These are phyloP conservation scores for Sugiyamaella novakii DNA, from an alignment of 1,139 yeast genomes.

Conservation along the genomic window DNA sequence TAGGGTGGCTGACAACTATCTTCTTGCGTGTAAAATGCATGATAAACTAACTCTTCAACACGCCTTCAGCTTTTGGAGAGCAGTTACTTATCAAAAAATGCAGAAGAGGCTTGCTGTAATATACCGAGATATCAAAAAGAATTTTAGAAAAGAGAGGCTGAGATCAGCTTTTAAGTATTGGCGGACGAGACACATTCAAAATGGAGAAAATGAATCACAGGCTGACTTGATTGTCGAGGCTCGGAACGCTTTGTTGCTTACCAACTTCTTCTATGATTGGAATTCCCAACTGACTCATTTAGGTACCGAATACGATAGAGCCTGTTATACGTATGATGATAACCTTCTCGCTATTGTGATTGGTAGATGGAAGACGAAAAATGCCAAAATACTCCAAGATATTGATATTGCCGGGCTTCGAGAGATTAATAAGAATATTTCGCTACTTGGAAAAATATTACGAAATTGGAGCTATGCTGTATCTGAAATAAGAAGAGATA, in stretches of 20 bases:
- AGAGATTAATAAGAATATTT: constrained; percentile 1
- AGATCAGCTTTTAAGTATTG: background rate
- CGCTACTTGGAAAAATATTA: constrained; percentile 1
- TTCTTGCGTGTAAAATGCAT: constrained; percentile 19
- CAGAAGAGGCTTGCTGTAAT: constrained; percentile 5
- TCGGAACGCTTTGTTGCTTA: background rate
- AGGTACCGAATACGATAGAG: constrained; percentile 1
- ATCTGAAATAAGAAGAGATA: constrained; percentile 9
- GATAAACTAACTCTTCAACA: constrained; percentile 11
- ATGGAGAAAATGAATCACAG: background rate
- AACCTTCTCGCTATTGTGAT: background rate
- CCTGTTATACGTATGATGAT: constrained; percentile 3
- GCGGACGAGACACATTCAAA: background rate
- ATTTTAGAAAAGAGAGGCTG: background rate
- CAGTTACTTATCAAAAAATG: background rate
- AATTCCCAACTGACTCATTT: background rate
- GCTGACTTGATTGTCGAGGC: constrained; percentile 20
- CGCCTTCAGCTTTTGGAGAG: constrained; percentile 13
- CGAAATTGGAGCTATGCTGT: constrained; percentile 8
- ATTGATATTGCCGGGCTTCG: constrained; percentile 8
- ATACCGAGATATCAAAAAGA: constrained; percentile 1
- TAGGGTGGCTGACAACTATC: constrained; percentile 13
- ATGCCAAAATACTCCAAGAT: constrained; percentile 2
- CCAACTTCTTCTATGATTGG: background rate
- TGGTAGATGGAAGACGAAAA: constrained; percentile 1